A percentile compares a stretch with the other conserved stretches of the same genome.
These are phyloP conservation scores for Arabidopsis lyrata DNA, from an alignment of 441 rosid species.

Conservation along the genomic window DNA sequence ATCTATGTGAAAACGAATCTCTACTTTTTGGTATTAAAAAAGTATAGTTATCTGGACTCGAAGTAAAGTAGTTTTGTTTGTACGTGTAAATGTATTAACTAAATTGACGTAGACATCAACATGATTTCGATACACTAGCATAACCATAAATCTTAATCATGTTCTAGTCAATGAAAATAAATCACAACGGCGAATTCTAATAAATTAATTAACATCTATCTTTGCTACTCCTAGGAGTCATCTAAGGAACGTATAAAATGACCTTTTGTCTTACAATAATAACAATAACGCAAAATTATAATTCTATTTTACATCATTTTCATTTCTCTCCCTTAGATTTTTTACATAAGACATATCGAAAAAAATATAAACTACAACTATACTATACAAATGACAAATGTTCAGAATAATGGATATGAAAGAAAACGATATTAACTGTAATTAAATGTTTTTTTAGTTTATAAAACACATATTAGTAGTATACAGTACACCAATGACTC, in stretches of 20 bases:
- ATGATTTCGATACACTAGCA: not conserved
- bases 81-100: conserved; percentile 27
- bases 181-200: not conserved
- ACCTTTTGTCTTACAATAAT: not conserved
- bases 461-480: not conserved
- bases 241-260: not conserved
- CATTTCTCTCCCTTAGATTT: not conserved
- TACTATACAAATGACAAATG: no score
- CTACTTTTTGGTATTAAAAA: conserved; percentile 31
- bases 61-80: conserved; percentile 27
- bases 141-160: not conserved
- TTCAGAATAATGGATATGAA: not conserved
- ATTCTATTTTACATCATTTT: not conserved
- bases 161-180: not conserved
- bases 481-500: not conserved
- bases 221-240: not conserved
- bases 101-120: not conserved
- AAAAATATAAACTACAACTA: no score
- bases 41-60: conserved; percentile 19
- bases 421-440: not conserved
- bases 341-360: not conserved
- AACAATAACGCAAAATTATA: no score
- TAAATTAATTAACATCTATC: not conserved
- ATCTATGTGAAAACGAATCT: conserved; percentile 23
- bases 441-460: not conserved